phyloP scores from a whole-genome alignment of 2,329 filamentous ascomycete species.

The Colletotrichum falcatum region DNA sequence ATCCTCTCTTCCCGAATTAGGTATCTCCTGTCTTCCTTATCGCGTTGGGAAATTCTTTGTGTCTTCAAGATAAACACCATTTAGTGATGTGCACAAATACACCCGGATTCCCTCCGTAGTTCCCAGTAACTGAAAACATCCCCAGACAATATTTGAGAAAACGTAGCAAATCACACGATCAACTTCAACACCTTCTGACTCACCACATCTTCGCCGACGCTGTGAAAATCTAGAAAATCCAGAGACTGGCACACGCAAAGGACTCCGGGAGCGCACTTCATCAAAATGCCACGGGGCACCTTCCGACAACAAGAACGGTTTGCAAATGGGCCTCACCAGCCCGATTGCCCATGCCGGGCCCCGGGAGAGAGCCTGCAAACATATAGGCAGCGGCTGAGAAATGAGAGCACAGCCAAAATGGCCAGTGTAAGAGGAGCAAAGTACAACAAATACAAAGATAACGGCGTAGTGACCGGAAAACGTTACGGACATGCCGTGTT shows the following conservation, averaged over 20 bases:
- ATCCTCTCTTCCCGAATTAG: background rate
- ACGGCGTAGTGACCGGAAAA: background rate
- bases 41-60: background rate
- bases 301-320: background rate
- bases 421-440: background rate
- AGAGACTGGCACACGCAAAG: background rate
- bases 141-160: background rate
- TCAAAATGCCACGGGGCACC: background rate
- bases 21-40: background rate
- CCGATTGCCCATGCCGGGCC: background rate
- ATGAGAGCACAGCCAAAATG: slow-evolving; percentile 3
- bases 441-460: background rate
- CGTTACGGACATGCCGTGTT: background rate
- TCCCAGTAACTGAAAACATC: no score
- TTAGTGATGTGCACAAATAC: background rate
- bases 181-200: background rate
- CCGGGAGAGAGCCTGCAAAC: background rate
- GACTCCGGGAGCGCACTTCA: background rate
- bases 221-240: no score
- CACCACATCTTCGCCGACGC: background rate
- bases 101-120: background rate
- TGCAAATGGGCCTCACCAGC: slow-evolving; percentile 5
- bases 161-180: background rate
- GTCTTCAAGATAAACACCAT: background rate
- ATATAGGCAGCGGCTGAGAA: background rate